These are phyloP conservation scores for Fusarium nygamai DNA, from an alignment of 2,329 filamentous ascomycete genomes.

Conservation along the genomic window DNA sequence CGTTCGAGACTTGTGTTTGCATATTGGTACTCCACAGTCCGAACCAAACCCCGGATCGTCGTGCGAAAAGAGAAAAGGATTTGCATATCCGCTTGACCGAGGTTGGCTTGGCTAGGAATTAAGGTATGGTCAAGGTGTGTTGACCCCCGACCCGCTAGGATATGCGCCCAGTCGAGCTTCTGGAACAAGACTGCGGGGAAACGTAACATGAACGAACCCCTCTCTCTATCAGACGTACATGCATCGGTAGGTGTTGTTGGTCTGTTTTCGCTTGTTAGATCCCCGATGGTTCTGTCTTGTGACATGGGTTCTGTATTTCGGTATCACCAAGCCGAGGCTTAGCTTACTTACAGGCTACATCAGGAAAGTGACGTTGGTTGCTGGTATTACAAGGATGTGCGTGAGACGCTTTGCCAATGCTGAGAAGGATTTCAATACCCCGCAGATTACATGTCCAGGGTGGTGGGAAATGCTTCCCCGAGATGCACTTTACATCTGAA, in stretches of 20 bases:
- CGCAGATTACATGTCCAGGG: constrained; percentile 20
- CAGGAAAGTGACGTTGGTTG: constrained; percentile 17
- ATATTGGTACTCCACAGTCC: constrained; percentile 1
- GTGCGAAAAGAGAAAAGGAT: constrained; percentile 6
- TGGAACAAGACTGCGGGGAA: constrained; percentile 32
- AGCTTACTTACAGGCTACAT: background rate
- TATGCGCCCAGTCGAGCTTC: constrained; percentile 21
- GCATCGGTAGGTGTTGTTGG: background rate
- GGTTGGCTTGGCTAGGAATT: constrained; percentile 23
- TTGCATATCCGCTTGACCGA: constrained; percentile 21
- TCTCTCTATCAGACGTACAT: background rate
- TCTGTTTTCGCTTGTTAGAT: constrained; percentile 6
- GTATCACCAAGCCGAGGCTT: constrained; percentile 29
- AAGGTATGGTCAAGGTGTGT: constrained; percentile 25
- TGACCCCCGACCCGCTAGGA: constrained; percentile 7
- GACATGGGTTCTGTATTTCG: constrained; percentile 30
- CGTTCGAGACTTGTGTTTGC: constrained; percentile 17
- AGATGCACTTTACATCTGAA: constrained; percentile 5
- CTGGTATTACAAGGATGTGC: background rate
- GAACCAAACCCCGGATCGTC: constrained; percentile 10
- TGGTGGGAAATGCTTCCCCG: constrained; percentile 19
- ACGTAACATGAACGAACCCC: constrained; percentile 9
- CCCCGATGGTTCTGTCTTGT: constrained; percentile 8
- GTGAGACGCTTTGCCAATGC: background rate
- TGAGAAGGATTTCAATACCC: constrained; percentile 18